phyloP scores from a whole-genome alignment of 2,329 filamentous ascomycete species.

The Ceratocystis harringtonii region DNA sequence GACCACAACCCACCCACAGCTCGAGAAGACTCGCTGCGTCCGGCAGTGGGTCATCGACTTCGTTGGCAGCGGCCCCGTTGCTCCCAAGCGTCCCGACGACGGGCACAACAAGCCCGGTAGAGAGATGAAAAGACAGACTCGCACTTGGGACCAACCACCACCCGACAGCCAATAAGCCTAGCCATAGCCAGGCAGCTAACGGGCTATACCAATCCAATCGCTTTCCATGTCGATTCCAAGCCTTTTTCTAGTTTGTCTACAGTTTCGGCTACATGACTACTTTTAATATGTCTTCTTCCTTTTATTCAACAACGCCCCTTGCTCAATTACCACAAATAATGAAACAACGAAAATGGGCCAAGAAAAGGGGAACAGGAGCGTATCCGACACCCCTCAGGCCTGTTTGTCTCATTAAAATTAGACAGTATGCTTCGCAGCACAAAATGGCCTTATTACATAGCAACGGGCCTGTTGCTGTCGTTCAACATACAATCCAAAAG shows the following conservation, averaged over 20 bases:
- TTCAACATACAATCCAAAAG: neutral
- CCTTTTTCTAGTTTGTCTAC: no score
- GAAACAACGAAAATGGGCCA: no score
- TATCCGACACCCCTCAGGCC: neutral
- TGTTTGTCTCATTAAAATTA: neutral
- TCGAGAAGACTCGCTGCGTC: slow-evolving; percentile 50
- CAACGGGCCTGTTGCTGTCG: no score
- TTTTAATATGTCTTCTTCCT: no score
- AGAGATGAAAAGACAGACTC: slow-evolving; percentile 11
- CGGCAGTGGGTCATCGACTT: slow-evolving; percentile 63
- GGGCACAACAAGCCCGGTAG: slow-evolving; percentile 18
- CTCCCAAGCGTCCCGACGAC: slow-evolving; percentile 17
- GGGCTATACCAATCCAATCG: no score
- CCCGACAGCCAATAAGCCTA: slow-evolving; percentile 1
- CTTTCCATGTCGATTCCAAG: no score
- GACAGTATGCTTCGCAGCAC: neutral
- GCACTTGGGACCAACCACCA: slow-evolving; percentile 15
- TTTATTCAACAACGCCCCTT: no score
- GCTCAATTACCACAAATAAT: no score
- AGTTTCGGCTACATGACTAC: no score
- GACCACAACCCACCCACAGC: slow-evolving; percentile 31
- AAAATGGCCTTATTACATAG: neutral
- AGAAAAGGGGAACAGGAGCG: no score
- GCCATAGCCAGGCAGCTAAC: neutral
- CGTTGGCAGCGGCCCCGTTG: slow-evolving; percentile 29